Evolutionary conservation across 2,329 filamentous ascomycete genomes (phyloP).

Genomic region (Ophiostoma sp.): DNA sequence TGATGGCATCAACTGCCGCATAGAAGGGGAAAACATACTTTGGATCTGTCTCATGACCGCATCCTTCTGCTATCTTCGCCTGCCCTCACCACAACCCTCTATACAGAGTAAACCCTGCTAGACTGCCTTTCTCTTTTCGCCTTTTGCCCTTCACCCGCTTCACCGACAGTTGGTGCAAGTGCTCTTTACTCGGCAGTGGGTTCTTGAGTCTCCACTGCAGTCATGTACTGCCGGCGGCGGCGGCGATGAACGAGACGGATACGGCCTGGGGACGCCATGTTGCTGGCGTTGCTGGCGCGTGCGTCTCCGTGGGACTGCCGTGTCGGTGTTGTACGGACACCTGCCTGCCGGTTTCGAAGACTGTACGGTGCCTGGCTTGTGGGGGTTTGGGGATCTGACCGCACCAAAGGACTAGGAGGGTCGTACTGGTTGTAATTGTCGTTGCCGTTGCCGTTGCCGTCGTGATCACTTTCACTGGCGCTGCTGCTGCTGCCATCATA

Average conservation of each 20-base stretch:
- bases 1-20: not conserved
- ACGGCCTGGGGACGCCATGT: not conserved
- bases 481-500: not conserved
- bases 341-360: not conserved
- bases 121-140: not conserved
- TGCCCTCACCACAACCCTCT: not conserved
- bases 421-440: not conserved
- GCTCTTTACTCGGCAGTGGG: not conserved
- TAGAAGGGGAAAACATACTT: not conserved
- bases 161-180: not conserved
- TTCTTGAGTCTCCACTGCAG: not conserved
- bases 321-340: not conserved
- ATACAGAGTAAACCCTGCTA: not conserved
- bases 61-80: not conserved
- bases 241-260: not conserved
- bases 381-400: not conserved
- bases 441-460: not conserved
- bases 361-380: not conserved
- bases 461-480: not conserved
- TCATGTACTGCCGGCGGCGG: conserved; percentile 2
- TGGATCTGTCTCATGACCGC: not conserved
- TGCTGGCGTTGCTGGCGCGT: not conserved
- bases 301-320: not conserved
- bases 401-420: not conserved
- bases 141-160: too few species aligned